phyloP scores from a whole-genome alignment of 73 alveolate genomes.

The Paramecium caudatum region DNA sequence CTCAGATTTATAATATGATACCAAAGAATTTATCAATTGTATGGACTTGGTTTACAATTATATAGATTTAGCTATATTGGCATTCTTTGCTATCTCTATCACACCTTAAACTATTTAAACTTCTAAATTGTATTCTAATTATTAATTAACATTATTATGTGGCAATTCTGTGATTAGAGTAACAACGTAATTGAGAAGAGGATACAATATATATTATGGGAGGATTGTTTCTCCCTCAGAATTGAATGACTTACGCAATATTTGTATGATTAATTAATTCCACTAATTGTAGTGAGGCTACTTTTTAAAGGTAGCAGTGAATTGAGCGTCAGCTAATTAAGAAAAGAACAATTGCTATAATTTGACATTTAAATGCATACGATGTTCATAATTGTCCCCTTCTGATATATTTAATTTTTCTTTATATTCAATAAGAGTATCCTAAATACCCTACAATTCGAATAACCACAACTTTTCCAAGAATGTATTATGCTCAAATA shows the following conservation, averaged over 20 bases:
- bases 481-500: constrained; percentile 20
- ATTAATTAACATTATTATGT: not conserved
- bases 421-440: not conserved
- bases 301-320: not conserved
- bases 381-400: not conserved
- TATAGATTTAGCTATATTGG: not conserved
- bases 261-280: not conserved
- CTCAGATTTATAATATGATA: constrained; percentile 17
- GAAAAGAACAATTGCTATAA: not conserved
- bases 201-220: not conserved
- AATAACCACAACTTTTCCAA: constrained; percentile 41
- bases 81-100: not conserved
- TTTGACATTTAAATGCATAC: constrained; percentile 12
- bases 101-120: not conserved
- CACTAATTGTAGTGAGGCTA: constrained; percentile 18
- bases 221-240: not conserved
- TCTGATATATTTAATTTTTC: not conserved
- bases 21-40: not conserved
- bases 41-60: not conserved
- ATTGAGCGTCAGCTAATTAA: not conserved
- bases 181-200: not conserved
- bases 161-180: constrained; percentile 23
- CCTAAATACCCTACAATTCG: constrained; percentile 27
- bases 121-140: constrained; percentile 55
- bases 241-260: not conserved